A percentile compares a stretch with the other conserved stretches of the same genome.
phyloP scores from a whole-genome alignment of 352 stramenopile genomes.

The Pythium brachiatum region DNA sequence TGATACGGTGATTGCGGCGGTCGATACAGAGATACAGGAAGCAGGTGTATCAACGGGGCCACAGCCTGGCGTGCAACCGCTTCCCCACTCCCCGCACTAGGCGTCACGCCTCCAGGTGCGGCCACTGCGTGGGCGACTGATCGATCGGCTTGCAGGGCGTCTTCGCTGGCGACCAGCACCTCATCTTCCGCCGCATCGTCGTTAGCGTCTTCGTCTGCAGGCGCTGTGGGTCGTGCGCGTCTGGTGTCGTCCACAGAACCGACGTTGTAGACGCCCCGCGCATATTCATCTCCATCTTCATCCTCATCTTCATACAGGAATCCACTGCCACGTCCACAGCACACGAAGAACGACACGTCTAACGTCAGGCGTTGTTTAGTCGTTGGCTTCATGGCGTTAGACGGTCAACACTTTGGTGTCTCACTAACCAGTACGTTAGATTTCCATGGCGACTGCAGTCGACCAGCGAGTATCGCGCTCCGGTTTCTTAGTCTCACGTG shows the following conservation, averaged over 20 bases:
- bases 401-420: no score
- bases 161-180: background rate
- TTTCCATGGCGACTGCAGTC: no score
- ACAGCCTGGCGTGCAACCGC: no score
- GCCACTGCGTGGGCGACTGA: background rate
- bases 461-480: no score
- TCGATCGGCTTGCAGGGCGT: background rate
- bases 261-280: background rate
- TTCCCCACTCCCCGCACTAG: no score
- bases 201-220: background rate
- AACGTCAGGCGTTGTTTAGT: background rate
- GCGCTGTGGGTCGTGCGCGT: background rate
- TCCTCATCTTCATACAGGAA: background rate
- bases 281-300: background rate
- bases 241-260: background rate
- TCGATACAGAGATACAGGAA: background rate
- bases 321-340: background rate
- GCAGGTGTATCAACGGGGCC: no score
- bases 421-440: no score
- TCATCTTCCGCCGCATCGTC: background rate
- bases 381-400: background rate
- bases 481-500: no score
- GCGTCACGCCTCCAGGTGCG: no score
- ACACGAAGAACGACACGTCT: slow-evolving; percentile 2
- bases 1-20: background rate